phyloP scores from a whole-genome alignment of 305 asterid genomes.

The Petunia hybrid region DNA sequence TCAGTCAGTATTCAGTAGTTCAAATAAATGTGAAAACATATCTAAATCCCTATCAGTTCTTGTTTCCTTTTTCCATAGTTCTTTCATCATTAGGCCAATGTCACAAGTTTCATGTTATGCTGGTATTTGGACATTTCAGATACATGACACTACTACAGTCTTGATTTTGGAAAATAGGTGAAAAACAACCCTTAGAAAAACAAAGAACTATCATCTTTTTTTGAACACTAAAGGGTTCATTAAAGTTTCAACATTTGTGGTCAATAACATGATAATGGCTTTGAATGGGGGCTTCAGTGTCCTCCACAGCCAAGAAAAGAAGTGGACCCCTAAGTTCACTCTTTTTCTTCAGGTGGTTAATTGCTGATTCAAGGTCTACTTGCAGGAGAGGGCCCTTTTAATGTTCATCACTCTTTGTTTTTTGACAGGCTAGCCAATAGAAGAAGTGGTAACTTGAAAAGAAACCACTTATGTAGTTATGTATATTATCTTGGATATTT shows the following conservation, averaged over 20 bases:
- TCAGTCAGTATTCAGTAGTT: not conserved
- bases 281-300: conserved; percentile 2
- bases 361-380: conserved; percentile 57
- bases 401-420: conserved; percentile 34
- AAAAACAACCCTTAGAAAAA: not conserved
- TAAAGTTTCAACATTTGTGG: conserved; percentile 19
- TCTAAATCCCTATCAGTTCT: not conserved
- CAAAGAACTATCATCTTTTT: conserved; percentile 19
- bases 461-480: conserved; percentile 31
- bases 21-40: conserved; percentile 22
- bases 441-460: conserved; percentile 26
- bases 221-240: conserved; percentile 17
- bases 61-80: not conserved
- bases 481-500: conserved; percentile 40
- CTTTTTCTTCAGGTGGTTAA: conserved; percentile 39
- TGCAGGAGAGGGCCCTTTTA: conserved; percentile 37
- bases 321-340: conserved; percentile 22
- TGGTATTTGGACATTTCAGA: not conserved
- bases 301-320: conserved; percentile 13
- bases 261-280: conserved; percentile 32
- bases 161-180: not conserved
- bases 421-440: conserved; percentile 26
- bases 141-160: conserved; percentile 10
- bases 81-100: not conserved
- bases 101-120: not conserved